Conservation (phyloP, 2,329 filamentous ascomycete species). For the Dactylellina sp. region DNA sequence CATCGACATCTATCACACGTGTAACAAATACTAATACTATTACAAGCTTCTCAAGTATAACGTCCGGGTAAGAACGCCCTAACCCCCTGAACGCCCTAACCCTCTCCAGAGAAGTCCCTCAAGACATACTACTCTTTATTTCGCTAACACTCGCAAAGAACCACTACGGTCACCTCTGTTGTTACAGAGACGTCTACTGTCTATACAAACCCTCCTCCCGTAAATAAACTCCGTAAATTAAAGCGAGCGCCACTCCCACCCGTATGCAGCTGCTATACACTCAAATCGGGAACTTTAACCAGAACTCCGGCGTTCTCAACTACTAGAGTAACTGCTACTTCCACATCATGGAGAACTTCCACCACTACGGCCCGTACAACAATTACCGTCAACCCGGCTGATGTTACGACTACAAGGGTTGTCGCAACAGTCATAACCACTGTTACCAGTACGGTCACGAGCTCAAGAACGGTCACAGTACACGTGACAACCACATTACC, state of each 20-base stretch:
- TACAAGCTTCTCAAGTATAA: neutral
- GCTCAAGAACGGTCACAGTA: neutral
- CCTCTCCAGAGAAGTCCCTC: too few species aligned
- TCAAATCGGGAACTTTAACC: neutral
- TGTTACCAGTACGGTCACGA: neutral
- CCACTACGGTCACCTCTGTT: neutral
- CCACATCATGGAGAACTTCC: neutral
- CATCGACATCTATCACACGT: neutral
- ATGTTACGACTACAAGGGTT: neutral
- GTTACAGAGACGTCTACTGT: neutral
- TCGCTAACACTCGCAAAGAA: neutral
- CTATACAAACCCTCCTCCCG: neutral
- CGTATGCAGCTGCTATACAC: neutral
- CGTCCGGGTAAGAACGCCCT: neutral
- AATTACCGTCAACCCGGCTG: neutral
- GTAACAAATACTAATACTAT: neutral
- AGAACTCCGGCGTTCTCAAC: neutral
- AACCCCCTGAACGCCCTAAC: too few species aligned
- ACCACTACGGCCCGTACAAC: neutral
- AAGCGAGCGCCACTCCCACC: neutral
- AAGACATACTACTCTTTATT: too few species aligned
- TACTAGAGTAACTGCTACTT: constrained; percentile 4
- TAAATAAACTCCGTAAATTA: neutral
- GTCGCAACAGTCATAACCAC: neutral
- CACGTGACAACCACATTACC: neutral